Percentiles rank a stretch among this genome's conserved stretches.
These are phyloP conservation scores for Penicillium chermesinum DNA, from an alignment of 495 filamentous ascomycete species.

Conservation along the genomic window DNA sequence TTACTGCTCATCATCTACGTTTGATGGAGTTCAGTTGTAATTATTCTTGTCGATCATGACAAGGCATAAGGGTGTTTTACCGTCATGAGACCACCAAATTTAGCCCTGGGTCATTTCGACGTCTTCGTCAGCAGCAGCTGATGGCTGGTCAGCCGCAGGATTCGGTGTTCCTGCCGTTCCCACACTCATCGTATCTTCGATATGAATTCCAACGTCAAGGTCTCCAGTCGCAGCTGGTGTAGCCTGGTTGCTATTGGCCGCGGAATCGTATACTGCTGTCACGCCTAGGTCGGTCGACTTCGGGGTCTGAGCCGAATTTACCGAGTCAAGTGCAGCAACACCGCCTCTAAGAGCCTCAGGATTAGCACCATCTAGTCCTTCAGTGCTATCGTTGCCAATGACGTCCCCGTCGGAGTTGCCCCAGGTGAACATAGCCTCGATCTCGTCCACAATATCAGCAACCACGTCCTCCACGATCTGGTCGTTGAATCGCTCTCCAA, in stretches of 20 bases:
- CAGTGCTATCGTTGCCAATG: conserved; percentile 26
- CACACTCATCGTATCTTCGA: conserved; percentile 27
- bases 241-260: conserved; percentile 20
- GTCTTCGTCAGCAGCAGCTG: conserved; percentile 26
- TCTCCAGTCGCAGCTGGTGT: conserved; percentile 13
- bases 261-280: conserved; percentile 19
- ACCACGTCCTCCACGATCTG: conserved; percentile 93
- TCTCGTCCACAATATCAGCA: conserved; percentile 88
- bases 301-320: conserved; percentile 15
- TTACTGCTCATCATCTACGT: no score
- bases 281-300: conserved; percentile 4
- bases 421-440: conserved; percentile 56
- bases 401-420: conserved; percentile 39
- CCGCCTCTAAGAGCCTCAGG: conserved; percentile 35
- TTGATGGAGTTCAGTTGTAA: no score
- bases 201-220: conserved; percentile 12
- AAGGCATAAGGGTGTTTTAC: no score
- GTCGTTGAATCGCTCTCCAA: conserved; percentile 81
- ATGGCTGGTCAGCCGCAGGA: conserved; percentile 16
- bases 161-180: conserved; percentile 27
- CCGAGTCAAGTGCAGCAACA: conserved; percentile 30
- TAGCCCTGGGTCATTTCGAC: conserved; percentile 32
- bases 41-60: no score
- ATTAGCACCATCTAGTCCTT: conserved; percentile 26
- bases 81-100: no score